Base-by-base conservation (phyloP, 2,329 filamentous ascomycete genomes). In the Coniella lustricola region DNA sequence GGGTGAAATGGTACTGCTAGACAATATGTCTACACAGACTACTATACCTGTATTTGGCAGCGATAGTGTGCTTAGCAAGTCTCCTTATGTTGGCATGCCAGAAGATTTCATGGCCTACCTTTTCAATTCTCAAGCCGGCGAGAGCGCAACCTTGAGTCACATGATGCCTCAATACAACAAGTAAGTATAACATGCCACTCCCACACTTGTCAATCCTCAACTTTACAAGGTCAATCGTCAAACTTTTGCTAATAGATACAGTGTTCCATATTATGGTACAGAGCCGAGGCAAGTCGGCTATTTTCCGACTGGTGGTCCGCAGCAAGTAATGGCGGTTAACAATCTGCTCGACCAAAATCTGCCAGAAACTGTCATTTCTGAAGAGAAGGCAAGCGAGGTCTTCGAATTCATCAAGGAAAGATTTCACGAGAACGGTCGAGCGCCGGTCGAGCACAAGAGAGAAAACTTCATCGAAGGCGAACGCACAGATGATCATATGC, bases 251-350 rank as follows among this genome's bases (percentile, higher is more conserved):
- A 73, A 67, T 22, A 72, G 72, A 40, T 77, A 76, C 54, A 68
- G 64, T 50, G 62, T 71, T 44, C 68, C 76, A 3, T 77, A 77
- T 52, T 69, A 75, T 37, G 67, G 70, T 5, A 67, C 66, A 25
- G 72, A 79, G 36, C 67, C 71, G 33, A 63, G 67, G 29, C 64
- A 72, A 32, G 60, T 76, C 38, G 76, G 76, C 14, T 80, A 79
- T 52, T 81, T 80, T 56, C 78, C 75, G n/a, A 67, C 72, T 12
- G 65, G 62, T 22, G 72, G 75, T 47, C 77, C 80, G 3, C 82
- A 87, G 56, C 87, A 94, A 59, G 83, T 90, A 32, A 95, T 95
- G 90, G 87, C 88, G 16, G 87, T 95, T 41, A 91, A 84, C 49
- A 94, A 85, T 58, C 76, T 94, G 34, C 75, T 94, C 21, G 90